These are phyloP conservation scores for Trichoderma arundinaceum DNA, from an alignment of 2,329 filamentous ascomycete genomes.

Conservation along the genomic window DNA sequence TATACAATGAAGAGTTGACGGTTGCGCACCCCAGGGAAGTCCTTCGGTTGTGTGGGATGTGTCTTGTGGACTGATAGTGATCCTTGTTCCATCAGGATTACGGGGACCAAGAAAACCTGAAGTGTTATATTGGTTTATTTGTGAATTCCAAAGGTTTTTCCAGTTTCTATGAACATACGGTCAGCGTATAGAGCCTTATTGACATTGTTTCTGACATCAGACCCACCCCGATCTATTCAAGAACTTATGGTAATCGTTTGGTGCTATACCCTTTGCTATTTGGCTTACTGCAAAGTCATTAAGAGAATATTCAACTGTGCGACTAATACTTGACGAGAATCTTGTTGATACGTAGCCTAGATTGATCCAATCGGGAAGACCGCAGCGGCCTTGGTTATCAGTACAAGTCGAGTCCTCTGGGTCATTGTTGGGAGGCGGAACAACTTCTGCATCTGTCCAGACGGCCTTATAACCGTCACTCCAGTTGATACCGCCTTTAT, in stretches of 20 bases:
- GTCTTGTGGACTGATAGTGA: constrained; percentile 24
- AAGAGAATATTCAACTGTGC: constrained; percentile 62
- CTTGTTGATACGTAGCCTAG: constrained; percentile 61
- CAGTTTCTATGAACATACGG: constrained; percentile 50
- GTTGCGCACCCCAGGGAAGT: constrained; percentile 19
- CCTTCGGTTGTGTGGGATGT: constrained; percentile 21
- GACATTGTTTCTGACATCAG: background rate
- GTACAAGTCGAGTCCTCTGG: constrained; percentile 55
- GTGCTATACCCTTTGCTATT: constrained; percentile 49
- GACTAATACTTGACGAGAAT: constrained; percentile 58
- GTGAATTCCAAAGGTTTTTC: constrained; percentile 63
- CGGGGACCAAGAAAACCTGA: constrained; percentile 27
- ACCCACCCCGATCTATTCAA: constrained; percentile 39
- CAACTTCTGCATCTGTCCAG: constrained; percentile 61
- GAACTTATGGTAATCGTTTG: constrained; percentile 56
- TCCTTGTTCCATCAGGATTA: constrained; percentile 16
- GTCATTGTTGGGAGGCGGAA: constrained; percentile 56
- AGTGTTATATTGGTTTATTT: constrained; percentile 49
- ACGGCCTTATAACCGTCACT: constrained; percentile 57
- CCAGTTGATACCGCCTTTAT: constrained; percentile 59
- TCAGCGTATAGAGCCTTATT: background rate
- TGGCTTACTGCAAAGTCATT: constrained; percentile 62
- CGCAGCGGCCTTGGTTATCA: constrained; percentile 61
- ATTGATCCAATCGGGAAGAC: constrained; percentile 62
- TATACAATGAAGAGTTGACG: constrained; percentile 45